Evolutionary conservation across 208 protist genomes (phyloP).

Genomic region (Porcisia deanei): DNA sequence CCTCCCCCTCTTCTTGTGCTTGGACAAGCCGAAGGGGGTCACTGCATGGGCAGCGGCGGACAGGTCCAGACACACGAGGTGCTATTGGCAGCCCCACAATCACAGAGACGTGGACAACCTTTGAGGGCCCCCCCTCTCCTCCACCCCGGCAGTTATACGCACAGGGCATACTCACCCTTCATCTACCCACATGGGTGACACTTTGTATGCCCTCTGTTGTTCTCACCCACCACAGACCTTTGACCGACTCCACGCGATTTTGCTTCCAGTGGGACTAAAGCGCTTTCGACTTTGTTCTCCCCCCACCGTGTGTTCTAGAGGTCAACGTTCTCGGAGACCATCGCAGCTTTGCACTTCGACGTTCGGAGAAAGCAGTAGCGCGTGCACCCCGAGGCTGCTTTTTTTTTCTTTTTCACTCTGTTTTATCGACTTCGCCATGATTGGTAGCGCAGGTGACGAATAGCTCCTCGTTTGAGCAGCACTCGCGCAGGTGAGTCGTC

Average conservation of each 20-base stretch:
- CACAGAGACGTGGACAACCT: no score
- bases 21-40: no score
- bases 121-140: no score
- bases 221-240: not conserved
- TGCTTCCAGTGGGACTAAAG: not conserved
- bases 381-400: not conserved
- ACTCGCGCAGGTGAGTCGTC: not conserved
- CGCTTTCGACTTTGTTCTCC: not conserved
- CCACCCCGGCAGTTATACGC: not conserved
- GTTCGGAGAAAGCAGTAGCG: not conserved
- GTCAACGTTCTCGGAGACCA: not conserved
- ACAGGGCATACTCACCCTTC: not conserved
- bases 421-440: not conserved
- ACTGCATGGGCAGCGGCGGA: no score
- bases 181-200: not conserved
- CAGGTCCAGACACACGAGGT: no score
- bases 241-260: not conserved
- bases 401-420: not conserved
- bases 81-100: no score
- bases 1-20: no score
- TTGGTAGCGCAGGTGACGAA: not conserved
- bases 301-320: not conserved
- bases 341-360: no score
- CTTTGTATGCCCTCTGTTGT: not conserved
- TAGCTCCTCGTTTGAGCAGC: not conserved